Evolutionary conservation across 768 basidiomycete species (phyloP), one percentile per base, ranked within the genome.

Genomic region (Boletus tylopilopsis): DNA sequence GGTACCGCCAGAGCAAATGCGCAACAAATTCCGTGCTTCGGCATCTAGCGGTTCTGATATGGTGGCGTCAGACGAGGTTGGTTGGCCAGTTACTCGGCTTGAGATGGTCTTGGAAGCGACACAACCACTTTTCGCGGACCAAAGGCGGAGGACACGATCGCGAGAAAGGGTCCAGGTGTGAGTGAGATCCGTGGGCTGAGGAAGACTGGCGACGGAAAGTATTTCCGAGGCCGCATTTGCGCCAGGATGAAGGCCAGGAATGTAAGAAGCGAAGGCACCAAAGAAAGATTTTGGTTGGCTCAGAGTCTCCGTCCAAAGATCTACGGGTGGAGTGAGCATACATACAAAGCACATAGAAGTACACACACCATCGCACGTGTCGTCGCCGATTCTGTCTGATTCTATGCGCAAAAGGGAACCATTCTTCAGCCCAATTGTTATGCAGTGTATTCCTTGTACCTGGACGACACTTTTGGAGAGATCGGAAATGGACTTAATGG

Each of bases 91-190:
- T 67, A 68, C 54, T 68, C 67, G 49, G 25, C 63, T 62, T 11
- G 79, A 72, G 37, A 88, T 68, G 11, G 71, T 66, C 61, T 78
- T 84, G 27, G 80, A 79, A 25, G 82, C 78, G n/a, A 85, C 76
- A 62, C 89, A 86, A 37, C 84, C 84, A 47, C 81, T 73, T 64
- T 85, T 80, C 24, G 84, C 76, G 55, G 87, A 86, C 94, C 94
- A 97, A 36, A 89, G 73, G 33, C 92, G 79, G 35, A 98, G 73
- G 29, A 84, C 85, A 47, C 87, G 79, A 71, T 96, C 92, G 47
- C 92, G 77, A 9, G 94, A 93, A 35, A 98, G 76, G 2, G 92
- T 85, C 81, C 90, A 95, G 19, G 86, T 72, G 58, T 88, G 76
- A 30, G 76, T 78, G 49, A 87, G 74, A 62, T 88, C 87, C 13